These are phyloP conservation scores for Usnea hakonensis DNA, from an alignment of 495 filamentous ascomycete species.

Conservation along the genomic window DNA sequence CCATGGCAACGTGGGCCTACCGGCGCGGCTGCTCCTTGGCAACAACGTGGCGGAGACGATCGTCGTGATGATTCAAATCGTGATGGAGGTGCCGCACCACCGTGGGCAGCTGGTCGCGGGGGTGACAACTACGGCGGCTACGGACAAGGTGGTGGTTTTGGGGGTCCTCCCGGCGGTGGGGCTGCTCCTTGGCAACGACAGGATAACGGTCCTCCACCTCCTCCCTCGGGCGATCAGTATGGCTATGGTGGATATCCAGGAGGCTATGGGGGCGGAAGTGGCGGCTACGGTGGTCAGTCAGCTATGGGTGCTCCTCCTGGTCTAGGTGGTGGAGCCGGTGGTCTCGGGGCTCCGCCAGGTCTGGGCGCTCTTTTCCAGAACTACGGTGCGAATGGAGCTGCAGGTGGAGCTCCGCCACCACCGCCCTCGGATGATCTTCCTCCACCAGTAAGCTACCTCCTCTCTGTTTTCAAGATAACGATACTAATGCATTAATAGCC, in stretches of 20 bases:
- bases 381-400: constrained; percentile 38
- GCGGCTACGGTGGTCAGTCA: constrained; percentile 33
- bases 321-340: constrained; percentile 37
- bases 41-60: constrained; percentile 47
- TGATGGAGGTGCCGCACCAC: constrained; percentile 40
- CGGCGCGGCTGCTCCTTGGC: constrained; percentile 76
- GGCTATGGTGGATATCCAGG: constrained; percentile 43
- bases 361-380: constrained; percentile 62
- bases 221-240: constrained; percentile 36
- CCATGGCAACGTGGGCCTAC: constrained; percentile 91
- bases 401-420: constrained; percentile 45
- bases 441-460: constrained; percentile 44
- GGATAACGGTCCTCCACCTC: constrained; percentile 42
- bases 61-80: constrained; percentile 47
- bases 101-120: constrained; percentile 50
- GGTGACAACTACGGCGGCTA: constrained; percentile 49
- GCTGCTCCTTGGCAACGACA: constrained; percentile 66
- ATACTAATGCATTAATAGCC: constrained; percentile 34
- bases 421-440: constrained; percentile 58
- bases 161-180: constrained; percentile 39
- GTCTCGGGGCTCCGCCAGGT: constrained; percentile 53
- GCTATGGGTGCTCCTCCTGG: constrained; percentile 59
- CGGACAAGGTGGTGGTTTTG: constrained; percentile 32
- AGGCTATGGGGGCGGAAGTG: constrained; percentile 21
- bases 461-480: neutral